Evolutionary conservation across 208 protist species (phyloP).

Genomic region (Trypanosoma mega): DNA sequence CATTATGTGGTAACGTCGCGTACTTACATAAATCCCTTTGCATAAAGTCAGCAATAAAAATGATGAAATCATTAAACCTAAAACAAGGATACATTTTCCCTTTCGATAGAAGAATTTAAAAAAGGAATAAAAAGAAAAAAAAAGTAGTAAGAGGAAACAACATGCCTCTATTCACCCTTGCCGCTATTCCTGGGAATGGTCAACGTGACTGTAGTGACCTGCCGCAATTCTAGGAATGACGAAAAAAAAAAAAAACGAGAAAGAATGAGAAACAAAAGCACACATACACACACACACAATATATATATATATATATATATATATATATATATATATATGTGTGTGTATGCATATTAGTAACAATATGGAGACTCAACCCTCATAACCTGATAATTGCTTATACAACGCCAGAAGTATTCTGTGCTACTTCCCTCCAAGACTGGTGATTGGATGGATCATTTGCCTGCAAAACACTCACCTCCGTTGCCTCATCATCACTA

Average conservation of each 20-base stretch:
- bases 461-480: conserved; percentile 70
- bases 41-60: conserved; percentile 17
- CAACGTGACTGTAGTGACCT: too few species aligned
- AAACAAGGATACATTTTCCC: not conserved
- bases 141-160: not conserved
- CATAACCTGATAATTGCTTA: too few species aligned
- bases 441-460: conserved; percentile 74
- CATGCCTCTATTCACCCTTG: not conserved
- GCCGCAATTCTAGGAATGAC: not conserved
- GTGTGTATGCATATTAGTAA: too few species aligned
- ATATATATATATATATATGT: too few species aligned
- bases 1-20: conserved; percentile 3
- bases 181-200: not conserved
- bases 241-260: not conserved
- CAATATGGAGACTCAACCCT: too few species aligned
- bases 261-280: not conserved
- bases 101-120: conserved; percentile 4
- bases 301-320: too few species aligned
- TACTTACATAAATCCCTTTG: too few species aligned
- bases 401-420: too few species aligned
- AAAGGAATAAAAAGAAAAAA: conserved; percentile 11
- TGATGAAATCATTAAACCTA: conserved; percentile 1
- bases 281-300: too few species aligned
- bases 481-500: conserved; percentile 46
- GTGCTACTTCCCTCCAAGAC: conserved; percentile 66